These are phyloP conservation scores for Aspergillus spinulosporus DNA, from an alignment of 2,329 filamentous ascomycete genomes.

Conservation along the genomic window DNA sequence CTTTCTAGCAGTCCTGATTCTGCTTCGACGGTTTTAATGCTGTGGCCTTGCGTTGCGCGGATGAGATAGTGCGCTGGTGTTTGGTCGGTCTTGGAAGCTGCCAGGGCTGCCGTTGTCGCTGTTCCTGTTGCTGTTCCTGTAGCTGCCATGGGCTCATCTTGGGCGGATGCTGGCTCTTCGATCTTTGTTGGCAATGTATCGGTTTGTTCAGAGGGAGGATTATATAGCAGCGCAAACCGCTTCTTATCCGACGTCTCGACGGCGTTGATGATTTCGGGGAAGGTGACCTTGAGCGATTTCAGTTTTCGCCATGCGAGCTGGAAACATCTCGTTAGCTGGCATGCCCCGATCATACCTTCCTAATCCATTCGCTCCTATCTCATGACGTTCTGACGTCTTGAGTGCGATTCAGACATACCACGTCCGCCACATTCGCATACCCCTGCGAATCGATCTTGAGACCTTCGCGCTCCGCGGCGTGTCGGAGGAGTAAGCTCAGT, in stretches of 20 bases:
- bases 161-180: background rate
- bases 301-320: constrained; percentile 62
- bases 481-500: constrained; percentile 54
- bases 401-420: constrained; percentile 46
- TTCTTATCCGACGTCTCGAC: constrained; percentile 84
- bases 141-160: background rate
- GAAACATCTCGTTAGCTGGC: background rate
- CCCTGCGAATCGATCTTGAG: constrained; percentile 60
- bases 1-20: constrained; percentile 65
- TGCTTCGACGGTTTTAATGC: constrained; percentile 70
- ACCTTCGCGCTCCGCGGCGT: constrained; percentile 62
- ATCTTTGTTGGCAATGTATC: constrained; percentile 18
- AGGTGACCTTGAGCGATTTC: constrained; percentile 67
- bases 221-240: constrained; percentile 76
- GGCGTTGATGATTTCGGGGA: constrained; percentile 69
- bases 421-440: constrained; percentile 60
- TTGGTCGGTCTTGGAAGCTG: constrained; percentile 51
- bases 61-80: constrained; percentile 75
- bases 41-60: constrained; percentile 94
- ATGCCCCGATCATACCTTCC: background rate
- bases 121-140: background rate
- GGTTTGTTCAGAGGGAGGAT: constrained; percentile 24
- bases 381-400: background rate
- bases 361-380: background rate
- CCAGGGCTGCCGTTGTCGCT: constrained; percentile 27